phyloP scores from a whole-genome alignment of 2,329 filamentous ascomycete genomes.

The Cytospora piceae region DNA sequence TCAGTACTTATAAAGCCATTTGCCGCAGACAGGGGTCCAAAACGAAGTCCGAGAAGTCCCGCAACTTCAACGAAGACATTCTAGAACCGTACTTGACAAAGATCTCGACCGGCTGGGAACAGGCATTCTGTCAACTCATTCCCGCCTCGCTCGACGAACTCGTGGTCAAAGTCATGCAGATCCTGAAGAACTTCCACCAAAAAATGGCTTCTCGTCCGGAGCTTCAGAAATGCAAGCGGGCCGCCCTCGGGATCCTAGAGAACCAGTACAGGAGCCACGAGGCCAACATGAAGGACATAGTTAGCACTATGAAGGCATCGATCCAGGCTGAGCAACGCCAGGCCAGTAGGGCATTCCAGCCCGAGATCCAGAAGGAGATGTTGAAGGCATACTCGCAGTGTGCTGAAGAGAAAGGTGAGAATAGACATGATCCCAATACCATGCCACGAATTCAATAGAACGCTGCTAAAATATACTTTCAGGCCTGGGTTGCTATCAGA shows the following conservation, averaged over 20 bases:
- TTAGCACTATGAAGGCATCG: not conserved
- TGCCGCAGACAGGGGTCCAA: slow-evolving; percentile 7
- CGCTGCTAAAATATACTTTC: not conserved
- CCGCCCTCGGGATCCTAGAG: not conserved
- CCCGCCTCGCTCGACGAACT: not conserved
- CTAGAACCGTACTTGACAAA: slow-evolving; percentile 20
- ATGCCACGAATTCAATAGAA: not conserved
- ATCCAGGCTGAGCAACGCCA: slow-evolving; percentile 14
- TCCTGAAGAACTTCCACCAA: slow-evolving; percentile 7
- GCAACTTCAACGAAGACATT: slow-evolving; percentile 25
- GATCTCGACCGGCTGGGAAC: slow-evolving; percentile 15
- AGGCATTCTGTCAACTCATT: not conserved
- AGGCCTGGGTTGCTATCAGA: slow-evolving; percentile 7
- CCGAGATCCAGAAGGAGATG: slow-evolving; percentile 15
- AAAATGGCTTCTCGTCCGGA: slow-evolving; percentile 11
- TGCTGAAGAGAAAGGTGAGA: not conserved
- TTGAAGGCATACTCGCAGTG: not conserved
- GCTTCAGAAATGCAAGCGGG: slow-evolving; percentile 7
- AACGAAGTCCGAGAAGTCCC: slow-evolving; percentile 1
- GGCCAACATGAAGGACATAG: not conserved
- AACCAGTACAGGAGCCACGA: slow-evolving; percentile 1
- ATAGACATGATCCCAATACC: too few species aligned
- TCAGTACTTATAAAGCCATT: not conserved
- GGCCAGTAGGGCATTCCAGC: slow-evolving; percentile 2
- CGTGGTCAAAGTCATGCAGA: not conserved